Evolutionary conservation across 306 rosid genomes (phyloP).

Genomic region (Begonia fuchsioides): DNA sequence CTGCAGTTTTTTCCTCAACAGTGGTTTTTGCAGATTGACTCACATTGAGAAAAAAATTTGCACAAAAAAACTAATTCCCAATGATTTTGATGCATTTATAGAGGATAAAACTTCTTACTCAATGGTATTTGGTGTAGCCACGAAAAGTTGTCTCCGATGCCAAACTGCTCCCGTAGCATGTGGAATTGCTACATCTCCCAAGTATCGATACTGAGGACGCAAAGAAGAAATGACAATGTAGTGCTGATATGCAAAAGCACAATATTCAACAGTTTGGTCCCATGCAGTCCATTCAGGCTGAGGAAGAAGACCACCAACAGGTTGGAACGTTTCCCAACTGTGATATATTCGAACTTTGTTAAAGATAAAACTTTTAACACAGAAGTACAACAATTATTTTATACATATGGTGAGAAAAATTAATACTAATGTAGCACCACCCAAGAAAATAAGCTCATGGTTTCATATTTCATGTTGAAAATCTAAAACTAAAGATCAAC

Average conservation of each 20-base stretch:
- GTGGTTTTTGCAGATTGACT: too few relatives aligned
- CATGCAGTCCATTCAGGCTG: slow-evolving; percentile 99
- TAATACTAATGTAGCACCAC: too few relatives aligned
- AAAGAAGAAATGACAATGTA: slow-evolving; percentile 85
- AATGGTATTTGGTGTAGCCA: slow-evolving; percentile 87
- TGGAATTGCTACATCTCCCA: slow-evolving; percentile 96
- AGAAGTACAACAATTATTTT: background rate
- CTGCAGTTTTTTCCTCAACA: too few relatives aligned
- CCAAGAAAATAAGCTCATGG: too few relatives aligned
- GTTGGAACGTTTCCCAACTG: slow-evolving; percentile 99
- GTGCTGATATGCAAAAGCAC: slow-evolving; percentile 92
- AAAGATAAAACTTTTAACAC: too few relatives aligned
- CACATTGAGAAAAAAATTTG: too few relatives aligned
- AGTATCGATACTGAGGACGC: slow-evolving; percentile 93
- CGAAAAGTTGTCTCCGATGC: slow-evolving; percentile 93
- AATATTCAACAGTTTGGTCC: slow-evolving; percentile 94
- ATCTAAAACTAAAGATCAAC: too few relatives aligned
- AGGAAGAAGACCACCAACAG: slow-evolving; percentile 91
- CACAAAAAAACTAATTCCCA: too few relatives aligned
- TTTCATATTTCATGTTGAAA: too few relatives aligned
- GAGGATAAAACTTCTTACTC: slow-evolving; percentile 48
- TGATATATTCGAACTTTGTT: too few relatives aligned
- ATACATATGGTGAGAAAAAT: too few relatives aligned
- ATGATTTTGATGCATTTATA: slow-evolving; percentile 5
- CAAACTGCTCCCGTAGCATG: slow-evolving; percentile 86